These are phyloP conservation scores for Picea abies DNA, from an alignment of 83 land plant genomes.

Conservation along the genomic window DNA sequence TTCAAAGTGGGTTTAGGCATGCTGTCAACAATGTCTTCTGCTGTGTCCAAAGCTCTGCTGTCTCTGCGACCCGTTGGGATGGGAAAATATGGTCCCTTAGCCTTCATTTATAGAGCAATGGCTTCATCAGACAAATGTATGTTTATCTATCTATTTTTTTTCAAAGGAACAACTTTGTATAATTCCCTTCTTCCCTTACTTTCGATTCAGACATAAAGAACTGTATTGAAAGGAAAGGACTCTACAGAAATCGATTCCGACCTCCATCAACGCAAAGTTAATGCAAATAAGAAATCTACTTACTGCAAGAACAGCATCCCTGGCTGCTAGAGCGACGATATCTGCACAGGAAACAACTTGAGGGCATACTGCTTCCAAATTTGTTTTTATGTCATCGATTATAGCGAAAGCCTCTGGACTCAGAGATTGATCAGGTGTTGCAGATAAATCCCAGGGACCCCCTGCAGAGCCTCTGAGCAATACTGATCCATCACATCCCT, in stretches of 20 bases:
- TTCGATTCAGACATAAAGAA: neutral
- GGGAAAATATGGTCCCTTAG: constrained; percentile 45
- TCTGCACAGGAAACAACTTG: constrained; percentile 70
- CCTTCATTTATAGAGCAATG: constrained; percentile 20
- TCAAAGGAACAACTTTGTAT: neutral
- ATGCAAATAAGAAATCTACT: neutral
- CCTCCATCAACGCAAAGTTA: no score
- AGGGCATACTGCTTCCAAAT: constrained; percentile 39
- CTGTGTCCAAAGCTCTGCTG: constrained; percentile 39
- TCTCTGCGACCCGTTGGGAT: constrained; percentile 62
- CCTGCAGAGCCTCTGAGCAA: constrained; percentile 58
- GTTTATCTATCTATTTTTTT: neutral
- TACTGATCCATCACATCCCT: constrained; percentile 82
- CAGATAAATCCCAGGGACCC: constrained; percentile 52
- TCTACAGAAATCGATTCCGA: no score
- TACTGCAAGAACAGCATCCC: constrained; percentile 52
- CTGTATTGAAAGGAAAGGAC: no score
- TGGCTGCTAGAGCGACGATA: constrained; percentile 60
- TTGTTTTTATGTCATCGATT: constrained; percentile 49
- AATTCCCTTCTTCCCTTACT: neutral
- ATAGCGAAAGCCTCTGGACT: constrained; percentile 44
- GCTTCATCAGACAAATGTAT: no score
- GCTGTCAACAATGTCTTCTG: constrained; percentile 23
- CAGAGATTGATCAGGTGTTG: constrained; percentile 56
- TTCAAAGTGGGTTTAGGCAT: constrained; percentile 43